Evolutionary conservation across 225 moss, liverwort and hornwort genomes (phyloP).

Genomic region (Physcomitrium patens): DNA sequence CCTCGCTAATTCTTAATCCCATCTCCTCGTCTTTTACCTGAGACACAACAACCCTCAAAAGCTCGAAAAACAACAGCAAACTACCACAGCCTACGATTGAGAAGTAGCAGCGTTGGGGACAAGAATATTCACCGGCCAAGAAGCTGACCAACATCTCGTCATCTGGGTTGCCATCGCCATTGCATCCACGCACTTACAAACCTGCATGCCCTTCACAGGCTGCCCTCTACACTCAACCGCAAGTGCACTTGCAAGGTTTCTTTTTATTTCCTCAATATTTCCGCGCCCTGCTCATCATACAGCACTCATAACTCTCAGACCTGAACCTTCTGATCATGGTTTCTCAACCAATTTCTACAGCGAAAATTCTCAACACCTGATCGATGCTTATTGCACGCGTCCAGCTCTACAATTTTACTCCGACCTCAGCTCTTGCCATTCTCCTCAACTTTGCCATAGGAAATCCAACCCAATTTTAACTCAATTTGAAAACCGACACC

Average conservation of each 20-base stretch:
- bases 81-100: slow-evolving; percentile 4
- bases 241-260: background rate
- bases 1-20: background rate
- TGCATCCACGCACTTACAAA: slow-evolving; percentile 13
- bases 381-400: too few relatives aligned
- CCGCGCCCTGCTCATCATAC: slow-evolving; percentile 4
- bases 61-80: background rate
- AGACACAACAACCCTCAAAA: background rate
- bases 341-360: slow-evolving; percentile 10
- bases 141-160: slow-evolving; percentile 39
- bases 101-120: background rate
- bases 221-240: slow-evolving; percentile 6
- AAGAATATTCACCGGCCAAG: slow-evolving; percentile 26
- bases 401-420: too few relatives aligned
- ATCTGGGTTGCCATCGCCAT: slow-evolving; percentile 48
- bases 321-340: background rate
- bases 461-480: too few relatives aligned
- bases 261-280: slow-evolving; percentile 29
- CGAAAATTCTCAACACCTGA: background rate
- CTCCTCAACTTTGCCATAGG: too few relatives aligned
- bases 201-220: too few relatives aligned
- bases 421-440: too few relatives aligned
- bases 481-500: too few relatives aligned
- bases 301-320: background rate
- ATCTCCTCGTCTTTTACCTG: background rate